Evolutionary conservation across 2,329 filamentous ascomycete genomes (phyloP), one percentile per base, ranked within the genome.

Genomic region (Penicillium sp.): DNA sequence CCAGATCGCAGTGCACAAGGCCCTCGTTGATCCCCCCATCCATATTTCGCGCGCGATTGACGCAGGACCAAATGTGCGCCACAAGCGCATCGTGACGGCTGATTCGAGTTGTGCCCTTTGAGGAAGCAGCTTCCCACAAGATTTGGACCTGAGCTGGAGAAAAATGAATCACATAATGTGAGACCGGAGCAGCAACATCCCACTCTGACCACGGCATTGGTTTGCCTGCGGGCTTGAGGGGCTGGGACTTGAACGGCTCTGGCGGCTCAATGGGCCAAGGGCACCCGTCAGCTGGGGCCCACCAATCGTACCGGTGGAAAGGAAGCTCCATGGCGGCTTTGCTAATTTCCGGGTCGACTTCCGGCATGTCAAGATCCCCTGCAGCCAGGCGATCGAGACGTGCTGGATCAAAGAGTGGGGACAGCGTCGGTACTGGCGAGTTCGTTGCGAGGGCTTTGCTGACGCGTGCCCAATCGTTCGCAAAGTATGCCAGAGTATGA

Each of bases 301-400:
- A 46, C 44, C 44, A 46, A 18, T 46, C 21, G 44, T 18, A 46
- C 6, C 44, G 44, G 33, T 46, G 44, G 21, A 46, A 33, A 36
- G 44, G 44, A 9, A 46, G 44, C 4, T 26, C n/a, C 23, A 24
- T 24, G n/a, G 28, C 2, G 10, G 6, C 15, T n/a, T 46, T 21
- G 23, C 21, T 24, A 4, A 36, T 46, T 15, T 38, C 44, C 44
- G 8, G 44, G 28, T 18, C 26, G 26, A 28, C 2, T 28, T 28
- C 26, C 6, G 26, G 26, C 26, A 3, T 28, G 26, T 28, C 26
- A 28, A 28, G 26, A 28, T 28, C 26, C 2, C 26, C 26, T 28
- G 26, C 26, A 4, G 26, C 26, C 26, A 28, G 26, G 5, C 9
- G 26, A 28, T 28, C 26, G 26, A 28, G 26, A 28, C 26, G 26